Conservation (phyloP, 139 green algal species). For the Chlorella vulgaris region DNA sequence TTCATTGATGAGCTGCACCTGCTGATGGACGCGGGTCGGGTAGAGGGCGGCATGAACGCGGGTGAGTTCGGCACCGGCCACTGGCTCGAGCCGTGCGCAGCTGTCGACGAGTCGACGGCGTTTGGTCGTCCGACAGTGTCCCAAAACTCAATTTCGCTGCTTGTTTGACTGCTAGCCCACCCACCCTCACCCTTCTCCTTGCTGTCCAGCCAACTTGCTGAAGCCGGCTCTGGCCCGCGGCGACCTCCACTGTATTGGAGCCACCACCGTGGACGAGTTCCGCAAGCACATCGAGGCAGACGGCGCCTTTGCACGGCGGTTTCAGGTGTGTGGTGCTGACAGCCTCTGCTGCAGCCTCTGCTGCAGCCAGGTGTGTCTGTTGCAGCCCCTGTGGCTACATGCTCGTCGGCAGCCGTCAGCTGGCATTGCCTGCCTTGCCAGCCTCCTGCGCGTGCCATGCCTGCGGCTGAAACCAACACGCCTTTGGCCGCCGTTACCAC, state of each 20-base stretch:
- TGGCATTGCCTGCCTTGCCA: not conserved
- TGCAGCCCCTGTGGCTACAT: too few species aligned
- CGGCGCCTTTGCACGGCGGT: constrained; percentile 81
- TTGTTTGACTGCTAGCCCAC: not conserved
- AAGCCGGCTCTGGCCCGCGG: constrained; percentile 84
- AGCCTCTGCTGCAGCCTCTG: not conserved
- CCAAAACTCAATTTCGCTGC: too few species aligned
- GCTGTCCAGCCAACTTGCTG: constrained; percentile 77
- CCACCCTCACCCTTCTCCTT: not conserved
- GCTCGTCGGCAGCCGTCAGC: too few species aligned
- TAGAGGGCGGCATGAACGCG: constrained; percentile 35
- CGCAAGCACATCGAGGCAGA: constrained; percentile 89
- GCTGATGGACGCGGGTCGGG: constrained; percentile 50
- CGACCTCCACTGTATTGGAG: constrained; percentile 79
- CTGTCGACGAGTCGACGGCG: too few species aligned
- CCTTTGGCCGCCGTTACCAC: not conserved
- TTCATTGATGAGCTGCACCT: constrained; percentile 84
- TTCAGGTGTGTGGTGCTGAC: constrained; percentile 57
- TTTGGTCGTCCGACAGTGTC: too few species aligned
- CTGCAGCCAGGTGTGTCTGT: not conserved
- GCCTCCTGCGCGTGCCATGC: not conserved
- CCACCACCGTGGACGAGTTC: constrained; percentile 93
- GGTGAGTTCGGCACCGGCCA: not conserved
- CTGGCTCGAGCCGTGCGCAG: too few species aligned
- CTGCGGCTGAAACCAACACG: not conserved